Base-by-base conservation (phyloP, 257 asterid genomes). In the Thymus mandschuricus region DNA sequence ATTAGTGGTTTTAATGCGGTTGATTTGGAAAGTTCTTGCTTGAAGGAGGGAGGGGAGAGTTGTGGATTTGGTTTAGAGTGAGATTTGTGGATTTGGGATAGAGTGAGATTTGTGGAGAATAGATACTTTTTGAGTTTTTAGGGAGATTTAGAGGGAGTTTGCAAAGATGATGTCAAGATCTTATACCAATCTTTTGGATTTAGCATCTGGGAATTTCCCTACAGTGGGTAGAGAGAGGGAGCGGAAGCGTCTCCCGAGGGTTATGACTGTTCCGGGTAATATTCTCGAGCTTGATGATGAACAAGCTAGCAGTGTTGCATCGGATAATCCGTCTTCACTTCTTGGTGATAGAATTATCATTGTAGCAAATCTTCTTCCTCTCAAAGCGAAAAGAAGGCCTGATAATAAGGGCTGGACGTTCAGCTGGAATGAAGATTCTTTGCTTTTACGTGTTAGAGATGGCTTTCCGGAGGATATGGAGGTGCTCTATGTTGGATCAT, bases 221-320 rank as follows among this genome's bases (percentile, higher is more conserved):
- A 80, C 69, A 12, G 82, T 81, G 78, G 88, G 96, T 56, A 78
- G 87, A 79, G 97, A 88, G 76, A 91, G 82, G 83, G 96, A 90
- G 72, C 82, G 92, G 70, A 84, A 60, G 70, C 84, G 93, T 51
- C 82, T 90, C 70, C 91, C 93, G 0, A 84, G 96, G 81, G 87
- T 86, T 51, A 88, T 90, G 97, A 90, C 97, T 9, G 93, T 90
- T 50, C 97, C 97, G 0, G 97, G 97, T 68, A 90, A 88, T 81
- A 85, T 90, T 66, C 70, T 73, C 31, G 97, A 90, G 86, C 84
- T 90, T 46, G 97, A 90, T 58, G 97, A 90, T 85, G 97, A 90
- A 75, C 89, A 82, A 59, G 86, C 91, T 54, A 70, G 67, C 31
- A 90, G 97, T 65, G 89, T 86, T 66, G 41, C 92, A 10, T 90